Percentiles rank a stretch among this genome's conserved stretches.
Evolutionary conservation across 148 eudicot genomes (phyloP).

Genomic region (Amaranthus palmeri): DNA sequence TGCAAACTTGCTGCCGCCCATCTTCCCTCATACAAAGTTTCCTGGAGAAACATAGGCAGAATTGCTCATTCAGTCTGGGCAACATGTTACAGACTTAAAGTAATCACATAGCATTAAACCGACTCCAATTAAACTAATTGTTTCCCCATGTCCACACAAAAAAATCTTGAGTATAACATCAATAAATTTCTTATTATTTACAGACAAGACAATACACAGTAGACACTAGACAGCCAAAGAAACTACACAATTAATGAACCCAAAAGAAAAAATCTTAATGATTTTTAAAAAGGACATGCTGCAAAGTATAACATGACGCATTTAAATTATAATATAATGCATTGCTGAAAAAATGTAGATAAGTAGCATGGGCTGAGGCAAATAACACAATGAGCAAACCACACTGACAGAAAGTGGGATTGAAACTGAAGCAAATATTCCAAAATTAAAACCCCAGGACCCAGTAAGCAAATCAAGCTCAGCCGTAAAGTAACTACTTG

Average conservation of each 20-base stretch:
- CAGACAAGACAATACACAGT: background rate
- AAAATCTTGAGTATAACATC: background rate
- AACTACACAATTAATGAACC: background rate
- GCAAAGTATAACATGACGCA: background rate
- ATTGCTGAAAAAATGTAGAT: background rate
- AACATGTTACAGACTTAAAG: background rate
- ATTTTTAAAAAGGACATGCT: background rate
- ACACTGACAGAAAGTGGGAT: background rate
- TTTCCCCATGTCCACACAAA: background rate
- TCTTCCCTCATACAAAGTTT: constrained; percentile 97
- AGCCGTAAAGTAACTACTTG: too few species aligned
- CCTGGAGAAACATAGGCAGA: constrained; percentile 35
- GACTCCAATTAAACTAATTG: background rate
- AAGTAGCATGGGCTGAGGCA: too few species aligned
- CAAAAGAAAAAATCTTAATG: background rate
- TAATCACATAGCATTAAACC: background rate
- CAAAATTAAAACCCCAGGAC: too few species aligned
- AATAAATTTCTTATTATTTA: background rate
- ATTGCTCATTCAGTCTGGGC: background rate
- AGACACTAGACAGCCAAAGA: background rate
- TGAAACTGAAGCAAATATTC: background rate
- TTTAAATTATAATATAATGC: background rate
- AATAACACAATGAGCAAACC: background rate
- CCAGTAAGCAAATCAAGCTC: too few species aligned
- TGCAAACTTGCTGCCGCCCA: constrained; percentile 97